These are phyloP conservation scores for Isoetes taiwanensis DNA, from an alignment of 75 land plant species.

Conservation along the genomic window DNA sequence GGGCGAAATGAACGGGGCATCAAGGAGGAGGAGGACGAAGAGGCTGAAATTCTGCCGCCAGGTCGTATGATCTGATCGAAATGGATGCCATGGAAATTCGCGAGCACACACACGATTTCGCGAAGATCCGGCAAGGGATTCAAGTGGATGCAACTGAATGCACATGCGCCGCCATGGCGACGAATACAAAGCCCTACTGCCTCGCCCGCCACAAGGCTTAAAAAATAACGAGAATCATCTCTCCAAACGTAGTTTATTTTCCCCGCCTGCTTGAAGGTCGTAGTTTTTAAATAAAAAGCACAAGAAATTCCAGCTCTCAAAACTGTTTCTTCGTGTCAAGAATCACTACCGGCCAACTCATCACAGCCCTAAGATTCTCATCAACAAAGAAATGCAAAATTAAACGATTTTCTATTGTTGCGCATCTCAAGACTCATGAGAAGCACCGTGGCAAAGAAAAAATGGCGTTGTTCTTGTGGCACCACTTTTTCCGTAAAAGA, in stretches of 20 bases:
- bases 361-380: conserved; percentile 58
- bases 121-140: conserved; percentile 66
- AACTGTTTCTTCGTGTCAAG: conserved; percentile 61
- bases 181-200: conserved; percentile 64
- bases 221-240: conserved; percentile 8
- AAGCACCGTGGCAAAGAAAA: conserved; percentile 75
- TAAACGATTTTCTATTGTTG: conserved; percentile 70
- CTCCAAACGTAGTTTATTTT: conserved; percentile 37
- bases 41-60: conserved; percentile 52
- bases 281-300: conserved; percentile 69
- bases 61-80: conserved; percentile 60
- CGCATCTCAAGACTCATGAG: conserved; percentile 79
- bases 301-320: conserved; percentile 58
- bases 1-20: conserved; percentile 9
- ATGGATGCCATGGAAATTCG: conserved; percentile 57
- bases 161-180: conserved; percentile 88
- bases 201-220: conserved; percentile 44
- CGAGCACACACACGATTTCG: conserved; percentile 81
- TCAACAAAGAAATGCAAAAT: conserved; percentile 54
- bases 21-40: conserved; percentile 49
- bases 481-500: conserved; percentile 80
- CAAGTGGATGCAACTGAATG: conserved; percentile 79
- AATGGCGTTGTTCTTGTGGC: conserved; percentile 88
- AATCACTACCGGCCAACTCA: conserved; percentile 77
- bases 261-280: conserved; percentile 61